Conservation (phyloP, 1,139 yeast species). For the Maudiozyma humilis region DNA sequence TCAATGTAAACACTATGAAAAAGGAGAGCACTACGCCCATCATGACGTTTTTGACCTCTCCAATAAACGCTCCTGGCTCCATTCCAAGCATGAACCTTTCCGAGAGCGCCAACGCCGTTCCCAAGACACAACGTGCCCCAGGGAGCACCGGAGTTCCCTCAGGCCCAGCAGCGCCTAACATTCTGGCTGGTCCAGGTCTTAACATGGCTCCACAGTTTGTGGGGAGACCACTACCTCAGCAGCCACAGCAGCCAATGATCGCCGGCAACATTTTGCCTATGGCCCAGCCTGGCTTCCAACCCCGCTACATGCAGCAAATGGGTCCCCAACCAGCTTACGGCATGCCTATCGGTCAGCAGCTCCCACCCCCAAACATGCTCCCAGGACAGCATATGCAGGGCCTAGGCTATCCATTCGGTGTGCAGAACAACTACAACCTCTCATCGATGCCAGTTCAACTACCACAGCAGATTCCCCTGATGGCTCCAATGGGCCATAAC, state of each 20-base stretch:
- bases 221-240: background rate
- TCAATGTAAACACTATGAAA: background rate
- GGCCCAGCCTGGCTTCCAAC: constrained; percentile 1
- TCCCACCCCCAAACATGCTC: background rate
- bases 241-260: constrained; percentile 4
- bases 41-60: constrained; percentile 10
- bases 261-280: background rate
- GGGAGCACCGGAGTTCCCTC: background rate
- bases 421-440: constrained; percentile 2
- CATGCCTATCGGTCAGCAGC: constrained; percentile 1
- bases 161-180: background rate
- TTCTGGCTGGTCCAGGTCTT: background rate
- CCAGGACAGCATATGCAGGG: constrained; percentile 1
- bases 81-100: constrained; percentile 8
- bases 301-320: background rate
- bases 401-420: constrained; percentile 7
- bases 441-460: constrained; percentile 4
- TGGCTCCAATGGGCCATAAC: constrained; percentile 1
- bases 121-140: background rate
- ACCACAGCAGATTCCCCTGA: constrained; percentile 8
- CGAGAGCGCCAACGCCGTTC: background rate
- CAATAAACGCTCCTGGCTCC: constrained; percentile 10
- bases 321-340: constrained; percentile 3
- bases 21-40: constrained; percentile 10
- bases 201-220: background rate